Base-by-base conservation (phyloP, 139 green algal genomes). In the Chlorella sorokiniana region DNA sequence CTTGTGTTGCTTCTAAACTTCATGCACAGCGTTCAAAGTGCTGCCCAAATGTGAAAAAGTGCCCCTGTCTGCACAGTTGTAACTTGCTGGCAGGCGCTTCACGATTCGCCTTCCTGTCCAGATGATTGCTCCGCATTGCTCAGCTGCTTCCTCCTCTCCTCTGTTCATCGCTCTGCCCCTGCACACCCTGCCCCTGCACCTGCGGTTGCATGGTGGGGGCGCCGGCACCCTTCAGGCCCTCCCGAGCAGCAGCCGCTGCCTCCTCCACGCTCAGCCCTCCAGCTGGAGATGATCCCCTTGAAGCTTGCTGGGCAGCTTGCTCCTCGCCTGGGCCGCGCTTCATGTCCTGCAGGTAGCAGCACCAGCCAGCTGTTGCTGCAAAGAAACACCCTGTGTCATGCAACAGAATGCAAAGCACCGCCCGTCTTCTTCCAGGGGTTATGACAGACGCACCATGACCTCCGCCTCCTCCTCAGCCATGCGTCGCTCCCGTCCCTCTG, bases 391-490 rank as follows among this genome's bases (percentile, higher is more conserved):
- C 42, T 22, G 9, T 69, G 31, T 7, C 9, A 25, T 69, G 63
- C n/a, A 69, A 29, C 22, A 59, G 16, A 11, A 59, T 11, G 16
- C 16, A 11, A 59, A 59, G 14, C 11, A 16, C 48, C 16, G 48
- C 22, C 59, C 59, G 22, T 67, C 9, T 67, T 67, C n/a, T n/a
- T n/a, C n/a, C n/a, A n/a, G n/a, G n/a, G n/a, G n/a, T n/a, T n/a
- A n/a, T n/a, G n/a, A n/a, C n/a, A n/a, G 23, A 68, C 67, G 33
- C 40, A 74, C 67, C 67, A 37, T 74, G 8, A 54, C 67, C 7
- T 74, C 67, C 9, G 37, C 67, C 67, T 74, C 67, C 11, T 22
- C 67, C 23, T 74, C 67, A 37, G 67, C 38, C 67, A 74, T 74
- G 67, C 67, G 67, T 37, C 35, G 67, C 18, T 52, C 37, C 38